Conservation (phyloP, 768 basidiomycete genomes). For the Udeniomyces megalosporus region DNA sequence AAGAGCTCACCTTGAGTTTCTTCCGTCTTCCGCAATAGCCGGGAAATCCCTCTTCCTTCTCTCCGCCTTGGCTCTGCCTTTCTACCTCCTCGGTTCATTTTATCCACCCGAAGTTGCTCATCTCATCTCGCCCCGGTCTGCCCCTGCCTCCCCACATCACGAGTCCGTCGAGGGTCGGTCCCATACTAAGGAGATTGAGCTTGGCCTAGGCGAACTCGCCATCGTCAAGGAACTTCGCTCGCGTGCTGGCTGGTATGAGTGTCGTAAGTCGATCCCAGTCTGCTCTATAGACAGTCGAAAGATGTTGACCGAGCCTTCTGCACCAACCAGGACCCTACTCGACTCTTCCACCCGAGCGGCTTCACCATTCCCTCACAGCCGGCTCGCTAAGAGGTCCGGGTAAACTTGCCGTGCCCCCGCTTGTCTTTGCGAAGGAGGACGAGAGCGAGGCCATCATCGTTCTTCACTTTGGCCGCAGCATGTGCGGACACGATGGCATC, state of each 20-base stretch:
- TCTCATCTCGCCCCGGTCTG: slow-evolving; percentile 57
- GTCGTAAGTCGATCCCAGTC: slow-evolving; percentile 29
- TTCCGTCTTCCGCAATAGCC: no score
- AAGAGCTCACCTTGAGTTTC: no score
- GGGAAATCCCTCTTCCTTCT: not conserved
- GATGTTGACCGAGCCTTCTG: not conserved
- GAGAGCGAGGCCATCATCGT: slow-evolving; percentile 56
- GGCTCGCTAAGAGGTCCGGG: slow-evolving; percentile 73
- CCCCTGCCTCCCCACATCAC: slow-evolving; percentile 52
- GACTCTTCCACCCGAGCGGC: not conserved
- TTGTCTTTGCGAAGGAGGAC: slow-evolving; percentile 58
- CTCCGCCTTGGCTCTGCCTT: not conserved
- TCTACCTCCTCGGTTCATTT: slow-evolving; percentile 44
- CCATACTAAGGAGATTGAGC: slow-evolving; percentile 48
- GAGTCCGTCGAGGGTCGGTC: slow-evolving; percentile 44
- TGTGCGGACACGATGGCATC: slow-evolving; percentile 84
- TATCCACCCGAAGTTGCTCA: slow-evolving; percentile 52
- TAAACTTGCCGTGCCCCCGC: slow-evolving; percentile 59
- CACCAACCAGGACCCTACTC: slow-evolving; percentile 6
- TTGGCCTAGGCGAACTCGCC: slow-evolving; percentile 48
- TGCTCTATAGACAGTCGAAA: not conserved
- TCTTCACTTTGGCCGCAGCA: slow-evolving; percentile 63
- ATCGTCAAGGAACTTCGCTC: slow-evolving; percentile 40
- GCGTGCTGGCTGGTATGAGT: slow-evolving; percentile 28
- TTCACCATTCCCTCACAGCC: slow-evolving; percentile 63